Base-by-base conservation (phyloP, 495 filamentous ascomycete genomes). In the Penicillium turbatum region DNA sequence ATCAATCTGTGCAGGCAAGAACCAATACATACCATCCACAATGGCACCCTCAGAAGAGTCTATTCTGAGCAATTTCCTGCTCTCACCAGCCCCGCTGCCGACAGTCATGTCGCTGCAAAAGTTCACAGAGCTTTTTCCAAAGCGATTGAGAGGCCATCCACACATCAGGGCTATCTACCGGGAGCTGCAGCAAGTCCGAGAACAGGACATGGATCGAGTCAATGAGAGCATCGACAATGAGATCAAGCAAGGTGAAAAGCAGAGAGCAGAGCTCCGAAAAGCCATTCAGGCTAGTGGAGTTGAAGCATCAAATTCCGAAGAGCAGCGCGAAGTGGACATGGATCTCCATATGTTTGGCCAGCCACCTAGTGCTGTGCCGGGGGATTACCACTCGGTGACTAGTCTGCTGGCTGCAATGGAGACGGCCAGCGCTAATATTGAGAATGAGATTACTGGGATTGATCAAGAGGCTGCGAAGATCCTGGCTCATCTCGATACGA, bases 91-190 rank as follows among this genome's bases (percentile, higher is more conserved):
- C 5, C 78, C 86, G 26, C 71, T 93, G 46, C 85, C 86, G 7
- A 80, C 84, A 34, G 74, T 90, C 50, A 78, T 92, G 59, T 83
- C 89, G 12, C 72, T 92, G 26, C 74, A 83, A 45, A 80, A 89
- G 56, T 95, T 95, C 72, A 82, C 81, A 27, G 78, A 84, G 26
- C 73, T 93, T 34, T 93, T 96, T 56, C 90, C 90, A 2, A 81
- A 76, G 39, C 70, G 81, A 5, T 75, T 86, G 51, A 86, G 84
- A 48, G 73, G 78, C 31, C 86, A 88, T 37, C 85, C 89, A 0
- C 85, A 88, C 53, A 80, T 95, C 52, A 80, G 80, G 51, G 73
- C 76, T 4, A 73, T 96, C n/a, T 96, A 93, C 60, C 81, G 86
- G 10, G 87, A 92, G 67, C 74, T 95, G 11, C 86, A 92, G 59